phyloP scores from a whole-genome alignment of 225 moss, liverwort and hornwort genomes.

The Physcomitrium patens region DNA sequence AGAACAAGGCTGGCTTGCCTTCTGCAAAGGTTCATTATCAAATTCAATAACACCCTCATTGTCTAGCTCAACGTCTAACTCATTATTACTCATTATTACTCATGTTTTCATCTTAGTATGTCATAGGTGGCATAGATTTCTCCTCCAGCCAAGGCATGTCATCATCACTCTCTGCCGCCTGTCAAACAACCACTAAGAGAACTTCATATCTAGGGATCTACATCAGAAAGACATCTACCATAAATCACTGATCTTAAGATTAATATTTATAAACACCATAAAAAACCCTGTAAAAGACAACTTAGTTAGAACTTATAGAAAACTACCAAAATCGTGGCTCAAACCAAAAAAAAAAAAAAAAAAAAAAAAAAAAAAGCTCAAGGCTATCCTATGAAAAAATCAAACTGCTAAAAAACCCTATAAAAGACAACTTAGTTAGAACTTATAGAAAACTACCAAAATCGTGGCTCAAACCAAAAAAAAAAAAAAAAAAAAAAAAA shows the following conservation, averaged over 20 bases:
- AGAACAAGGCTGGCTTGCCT: slow-evolving; percentile 46
- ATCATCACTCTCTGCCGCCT: slow-evolving; percentile 70
- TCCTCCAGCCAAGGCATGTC: slow-evolving; percentile 84
- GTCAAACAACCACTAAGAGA: slow-evolving; percentile 24
- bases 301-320: not conserved
- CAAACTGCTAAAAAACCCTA: slow-evolving; percentile 8
- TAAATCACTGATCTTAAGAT: slow-evolving; percentile 10
- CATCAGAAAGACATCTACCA: slow-evolving; percentile 21
- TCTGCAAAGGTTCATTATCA: slow-evolving; percentile 88
- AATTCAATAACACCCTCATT: slow-evolving; percentile 69
- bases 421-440: not conserved
- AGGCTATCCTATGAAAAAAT: slow-evolving; percentile 6
- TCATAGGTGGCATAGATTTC: slow-evolving; percentile 49
- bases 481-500: no score
- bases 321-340: not conserved
- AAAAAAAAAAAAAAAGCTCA: no score
- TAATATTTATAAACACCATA: not conserved
- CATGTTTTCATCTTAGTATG: slow-evolving; percentile 70
- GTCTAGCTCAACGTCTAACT: slow-evolving; percentile 89
- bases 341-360: not conserved
- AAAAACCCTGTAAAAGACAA: slow-evolving; percentile 6
- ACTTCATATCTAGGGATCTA: slow-evolving; percentile 23
- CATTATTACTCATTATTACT: slow-evolving; percentile 90
- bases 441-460: slow-evolving; percentile 1
- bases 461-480: not conserved